These are phyloP conservation scores for Leishmania tarentolae DNA, from an alignment of 208 protist genomes.

Conservation along the genomic window DNA sequence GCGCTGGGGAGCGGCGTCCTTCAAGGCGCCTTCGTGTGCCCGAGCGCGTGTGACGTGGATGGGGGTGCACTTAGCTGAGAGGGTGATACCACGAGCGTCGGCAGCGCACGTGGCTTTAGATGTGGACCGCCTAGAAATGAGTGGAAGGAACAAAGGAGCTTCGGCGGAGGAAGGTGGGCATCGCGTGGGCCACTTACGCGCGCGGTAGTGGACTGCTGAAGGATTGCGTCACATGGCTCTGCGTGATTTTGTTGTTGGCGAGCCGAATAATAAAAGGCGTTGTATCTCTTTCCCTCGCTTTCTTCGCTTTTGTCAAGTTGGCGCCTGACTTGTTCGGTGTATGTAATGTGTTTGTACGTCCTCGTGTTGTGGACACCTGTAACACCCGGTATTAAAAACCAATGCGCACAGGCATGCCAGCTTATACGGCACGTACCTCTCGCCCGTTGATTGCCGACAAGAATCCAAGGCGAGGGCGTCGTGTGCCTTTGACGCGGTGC, in stretches of 20 bases:
- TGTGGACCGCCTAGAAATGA: neutral
- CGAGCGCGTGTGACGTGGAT: neutral
- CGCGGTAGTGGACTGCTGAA: neutral
- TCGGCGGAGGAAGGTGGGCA: neutral
- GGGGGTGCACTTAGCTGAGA: neutral
- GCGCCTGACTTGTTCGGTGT: no score
- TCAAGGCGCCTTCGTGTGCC: neutral
- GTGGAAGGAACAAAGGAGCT: neutral
- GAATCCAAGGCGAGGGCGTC: neutral
- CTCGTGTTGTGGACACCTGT: neutral
- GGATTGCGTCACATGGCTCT: neutral
- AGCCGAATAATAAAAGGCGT: neutral
- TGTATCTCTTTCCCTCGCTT: neutral
- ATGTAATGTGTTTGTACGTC: conserved; percentile 6
- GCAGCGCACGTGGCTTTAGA: neutral
- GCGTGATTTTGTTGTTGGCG: neutral
- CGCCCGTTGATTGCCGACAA: no score
- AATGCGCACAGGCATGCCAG: neutral
- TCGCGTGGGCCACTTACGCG: neutral
- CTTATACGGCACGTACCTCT: neutral
- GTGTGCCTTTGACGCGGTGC: neutral
- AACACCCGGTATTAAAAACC: neutral
- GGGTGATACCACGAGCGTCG: no score
- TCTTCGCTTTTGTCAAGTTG: neutral
- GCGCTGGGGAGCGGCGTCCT: neutral